Evolutionary conservation across 2,329 filamentous ascomycete genomes (phyloP), one percentile per base, ranked within the genome.

Genomic region (Alternaria infectoria): DNA sequence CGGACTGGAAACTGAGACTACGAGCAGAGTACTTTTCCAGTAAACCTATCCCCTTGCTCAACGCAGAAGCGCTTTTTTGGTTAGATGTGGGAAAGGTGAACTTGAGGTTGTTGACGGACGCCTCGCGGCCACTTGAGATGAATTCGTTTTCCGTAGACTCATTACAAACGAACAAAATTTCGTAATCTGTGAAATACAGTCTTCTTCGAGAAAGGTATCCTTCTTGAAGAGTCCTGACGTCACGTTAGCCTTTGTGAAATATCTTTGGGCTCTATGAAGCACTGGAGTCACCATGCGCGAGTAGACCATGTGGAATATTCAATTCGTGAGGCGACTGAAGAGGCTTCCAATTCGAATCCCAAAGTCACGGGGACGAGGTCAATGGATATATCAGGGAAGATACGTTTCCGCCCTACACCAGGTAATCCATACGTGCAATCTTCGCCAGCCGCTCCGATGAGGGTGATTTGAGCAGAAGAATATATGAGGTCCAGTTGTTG

Each of bases 331-430:
- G 36, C 1, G 36, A 17, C 36, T 40, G 36, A 17, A 17, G 9
- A 10, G 2, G 0, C 0, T n/a, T n/a, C 36, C 0, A 40, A 28
- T 3, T 50, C 47, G 2, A 21, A 8, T 6, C 9, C 5, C 2
- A 19, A 2, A 12, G n/a, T 30, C 12, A 2, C 12, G 15, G 25
- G 3, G 2, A 2, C 47, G 2, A 50, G 26, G 25, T 26, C 19
- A 19, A 13, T 28, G 47, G 0, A 4, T 26, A 28, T 1, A 0
- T 19, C 2, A 49, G n/a, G 12, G 17, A 50, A 19, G 15, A 1
- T 50, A 19, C 47, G 47, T 11, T 51, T n/a, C 26, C 47, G 26
- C 28, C 47, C 47, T 51, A 51, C 17, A 21, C 26, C 26, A 0
- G 26, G 47, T 51, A 32, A 51, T 30, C 26, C 26, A 1, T 5